Conservation (phyloP, 192 early-diverging fungal species). For the Chytriomyces sp. region DNA sequence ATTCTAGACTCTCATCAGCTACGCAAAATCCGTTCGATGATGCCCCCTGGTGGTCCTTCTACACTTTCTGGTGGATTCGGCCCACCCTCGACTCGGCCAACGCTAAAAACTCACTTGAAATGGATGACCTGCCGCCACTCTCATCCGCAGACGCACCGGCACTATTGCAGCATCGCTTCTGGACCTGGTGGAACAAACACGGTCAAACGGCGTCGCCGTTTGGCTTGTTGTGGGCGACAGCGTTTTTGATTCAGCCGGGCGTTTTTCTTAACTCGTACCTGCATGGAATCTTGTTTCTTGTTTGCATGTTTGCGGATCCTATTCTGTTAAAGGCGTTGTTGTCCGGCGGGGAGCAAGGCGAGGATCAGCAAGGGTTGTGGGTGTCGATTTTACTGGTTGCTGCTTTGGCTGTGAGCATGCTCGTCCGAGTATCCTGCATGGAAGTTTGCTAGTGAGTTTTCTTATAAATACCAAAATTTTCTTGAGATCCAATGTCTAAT, state of each 20-base stretch:
- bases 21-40: neutral
- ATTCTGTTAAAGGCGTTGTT: conserved; percentile 12
- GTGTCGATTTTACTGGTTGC: neutral
- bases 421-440: conserved; percentile 23
- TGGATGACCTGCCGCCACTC: neutral
- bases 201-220: neutral
- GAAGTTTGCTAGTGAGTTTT: conserved; percentile 20
- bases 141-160: neutral
- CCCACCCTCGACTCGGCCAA: conserved; percentile 19
- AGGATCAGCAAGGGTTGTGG: neutral
- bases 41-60: neutral
- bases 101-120: neutral
- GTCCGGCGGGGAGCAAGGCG: neutral
- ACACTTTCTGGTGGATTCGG: conserved; percentile 24
- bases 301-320: conserved; percentile 26
- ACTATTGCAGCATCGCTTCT: neutral
- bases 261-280: conserved; percentile 15
- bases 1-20: neutral
- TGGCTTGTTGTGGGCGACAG: neutral
- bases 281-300: conserved; percentile 10
- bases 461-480: neutral
- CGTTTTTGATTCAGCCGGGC: conserved; percentile 1
- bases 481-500: neutral
- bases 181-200: neutral
- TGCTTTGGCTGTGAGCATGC: conserved; percentile 11